Evolutionary conservation across 805 yeast species (phyloP).

Genomic region (Saturnispora besseyi): DNA sequence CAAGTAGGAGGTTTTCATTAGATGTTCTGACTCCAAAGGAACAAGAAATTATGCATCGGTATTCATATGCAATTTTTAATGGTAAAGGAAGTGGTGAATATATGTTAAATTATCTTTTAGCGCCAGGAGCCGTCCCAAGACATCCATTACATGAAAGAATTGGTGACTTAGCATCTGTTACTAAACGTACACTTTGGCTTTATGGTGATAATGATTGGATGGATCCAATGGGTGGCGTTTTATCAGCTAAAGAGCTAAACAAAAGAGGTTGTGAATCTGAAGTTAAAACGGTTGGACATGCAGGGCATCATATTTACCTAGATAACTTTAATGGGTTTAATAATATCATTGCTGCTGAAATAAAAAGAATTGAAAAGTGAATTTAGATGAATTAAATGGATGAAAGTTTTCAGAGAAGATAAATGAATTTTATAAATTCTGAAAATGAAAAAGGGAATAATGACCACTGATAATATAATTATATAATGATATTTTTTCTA

Average conservation of each 20-base stretch:
- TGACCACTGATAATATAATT: background rate
- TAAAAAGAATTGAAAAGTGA: constrained; percentile 28
- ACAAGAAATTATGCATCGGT: constrained; percentile 53
- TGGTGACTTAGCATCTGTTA: constrained; percentile 24
- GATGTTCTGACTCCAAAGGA: constrained; percentile 21
- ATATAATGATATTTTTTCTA: background rate
- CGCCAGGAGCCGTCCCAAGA: constrained; percentile 89
- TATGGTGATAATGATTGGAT: constrained; percentile 75
- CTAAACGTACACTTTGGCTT: constrained; percentile 51
- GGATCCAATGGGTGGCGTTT: constrained; percentile 42
- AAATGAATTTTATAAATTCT: background rate
- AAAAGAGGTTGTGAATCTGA: constrained; percentile 19
- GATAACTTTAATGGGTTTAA: constrained; percentile 56
- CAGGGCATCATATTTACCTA: constrained; percentile 75
- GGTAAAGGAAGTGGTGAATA: constrained; percentile 91
- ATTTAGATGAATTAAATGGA: background rate
- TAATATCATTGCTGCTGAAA: constrained; percentile 39
- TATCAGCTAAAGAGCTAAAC: constrained; percentile 30
- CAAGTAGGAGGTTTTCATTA: constrained; percentile 62
- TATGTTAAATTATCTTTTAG: constrained; percentile 70
- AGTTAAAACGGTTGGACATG: constrained; percentile 33
- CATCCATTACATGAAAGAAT: constrained; percentile 54
- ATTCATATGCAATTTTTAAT: constrained; percentile 77
- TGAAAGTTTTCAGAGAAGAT: background rate
- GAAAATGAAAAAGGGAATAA: background rate